These are phyloP conservation scores for Tetrahymena borealis DNA, from an alignment of 73 alveolate genomes.

Conservation along the genomic window DNA sequence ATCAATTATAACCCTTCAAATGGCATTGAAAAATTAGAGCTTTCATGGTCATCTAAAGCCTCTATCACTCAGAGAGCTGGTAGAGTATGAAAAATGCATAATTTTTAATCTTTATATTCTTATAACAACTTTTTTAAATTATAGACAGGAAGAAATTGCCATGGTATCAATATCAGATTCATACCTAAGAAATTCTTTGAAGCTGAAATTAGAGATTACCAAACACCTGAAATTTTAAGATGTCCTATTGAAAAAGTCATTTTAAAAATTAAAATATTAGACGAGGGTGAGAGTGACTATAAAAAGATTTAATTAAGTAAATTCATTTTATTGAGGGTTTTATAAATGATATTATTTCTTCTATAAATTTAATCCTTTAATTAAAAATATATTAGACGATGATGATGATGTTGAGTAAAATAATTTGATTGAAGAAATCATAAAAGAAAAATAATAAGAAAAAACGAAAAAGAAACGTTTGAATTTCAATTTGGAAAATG, in stretches of 20 bases:
- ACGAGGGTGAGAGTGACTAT: constrained; percentile 27
- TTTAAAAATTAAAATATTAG: constrained; percentile 77
- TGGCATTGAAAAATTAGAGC: constrained; percentile 70
- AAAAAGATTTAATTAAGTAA: not conserved
- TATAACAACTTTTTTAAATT: too few species aligned
- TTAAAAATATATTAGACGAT: not conserved
- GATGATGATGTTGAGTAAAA: not conserved
- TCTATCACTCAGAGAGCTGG: constrained; percentile 93
- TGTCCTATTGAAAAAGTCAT: constrained; percentile 95
- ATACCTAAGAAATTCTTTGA: constrained; percentile 68
- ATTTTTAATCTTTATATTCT: too few species aligned
- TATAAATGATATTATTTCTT: not conserved
- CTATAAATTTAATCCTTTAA: not conserved
- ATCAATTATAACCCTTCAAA: constrained; percentile 79
- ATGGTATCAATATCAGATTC: constrained; percentile 82
- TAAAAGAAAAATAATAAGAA: not conserved
- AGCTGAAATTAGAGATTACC: constrained; percentile 65
- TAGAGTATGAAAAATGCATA: too few species aligned
- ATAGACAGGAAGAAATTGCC: constrained; percentile 47
- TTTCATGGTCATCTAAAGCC: constrained; percentile 92
- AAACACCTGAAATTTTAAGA: constrained; percentile 91
- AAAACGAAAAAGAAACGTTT: not conserved
- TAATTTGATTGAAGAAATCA: not conserved
- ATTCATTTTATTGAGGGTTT: not conserved
- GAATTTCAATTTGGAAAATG: not conserved